Percentiles rank a stretch among this genome's conserved stretches.
Evolutionary conservation across 148 eudicot genomes (phyloP).

Genomic region (Amaranthus palmeri): DNA sequence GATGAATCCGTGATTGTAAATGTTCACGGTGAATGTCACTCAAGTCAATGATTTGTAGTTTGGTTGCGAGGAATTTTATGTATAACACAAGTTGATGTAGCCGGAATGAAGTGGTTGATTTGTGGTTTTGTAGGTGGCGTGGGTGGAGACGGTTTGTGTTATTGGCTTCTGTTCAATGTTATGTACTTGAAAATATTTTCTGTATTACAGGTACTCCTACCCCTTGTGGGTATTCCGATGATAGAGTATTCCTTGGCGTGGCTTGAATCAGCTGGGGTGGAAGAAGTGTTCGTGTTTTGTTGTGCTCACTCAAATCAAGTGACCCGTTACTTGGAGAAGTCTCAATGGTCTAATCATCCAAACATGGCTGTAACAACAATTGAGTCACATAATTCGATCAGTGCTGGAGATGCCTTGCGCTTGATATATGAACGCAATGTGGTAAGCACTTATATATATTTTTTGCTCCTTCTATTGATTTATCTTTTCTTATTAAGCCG

Average conservation of each 20-base stretch:
- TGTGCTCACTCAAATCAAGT: slow-evolving; percentile 96
- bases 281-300: slow-evolving; percentile 91
- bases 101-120: background rate
- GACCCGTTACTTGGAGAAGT: slow-evolving; percentile 59
- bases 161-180: background rate
- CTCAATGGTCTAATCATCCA: slow-evolving; percentile 80
- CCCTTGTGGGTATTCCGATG: slow-evolving; percentile 85
- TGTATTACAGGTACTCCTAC: slow-evolving; percentile 69
- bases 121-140: background rate
- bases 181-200: background rate
- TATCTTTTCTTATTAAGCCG: background rate
- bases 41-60: background rate
- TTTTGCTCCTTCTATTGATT: background rate
- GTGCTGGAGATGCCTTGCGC: slow-evolving; percentile 97
- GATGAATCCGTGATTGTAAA: background rate
- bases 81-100: background rate
- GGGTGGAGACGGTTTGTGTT: background rate
- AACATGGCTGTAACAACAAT: slow-evolving; percentile 76
- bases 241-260: slow-evolving; percentile 89
- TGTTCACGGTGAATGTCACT: background rate
- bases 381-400: slow-evolving; percentile 69
- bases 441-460: slow-evolving; percentile 42
- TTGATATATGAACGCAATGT: slow-evolving; percentile 76
- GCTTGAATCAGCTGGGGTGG: slow-evolving; percentile 94
- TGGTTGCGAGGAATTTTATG: background rate